Conservation (phyloP, 805 yeast genomes). For the Jamesozyma rosinii region DNA sequence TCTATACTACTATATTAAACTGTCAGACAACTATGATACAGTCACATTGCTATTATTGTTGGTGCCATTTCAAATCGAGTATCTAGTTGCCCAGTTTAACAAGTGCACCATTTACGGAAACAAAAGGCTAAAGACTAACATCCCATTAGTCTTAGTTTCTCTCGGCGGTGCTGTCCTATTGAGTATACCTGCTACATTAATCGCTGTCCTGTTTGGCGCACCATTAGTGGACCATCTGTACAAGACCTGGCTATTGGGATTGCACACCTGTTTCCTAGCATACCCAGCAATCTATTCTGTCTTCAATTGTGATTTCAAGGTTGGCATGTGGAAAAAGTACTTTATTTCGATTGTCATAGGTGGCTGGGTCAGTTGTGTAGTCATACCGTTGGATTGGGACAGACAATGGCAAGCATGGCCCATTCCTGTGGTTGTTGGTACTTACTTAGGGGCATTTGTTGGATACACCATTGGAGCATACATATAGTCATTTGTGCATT, state of each 20-base stretch:
- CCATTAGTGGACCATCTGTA: slow-evolving; percentile 47
- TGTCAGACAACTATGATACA: slow-evolving; percentile 22
- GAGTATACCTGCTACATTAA: slow-evolving; percentile 20
- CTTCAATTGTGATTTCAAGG: slow-evolving; percentile 40
- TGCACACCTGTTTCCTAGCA: slow-evolving; percentile 51
- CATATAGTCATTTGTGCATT: slow-evolving; percentile 12
- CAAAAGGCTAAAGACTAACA: slow-evolving; percentile 25
- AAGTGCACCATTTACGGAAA: slow-evolving; percentile 28
- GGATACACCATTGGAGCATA: slow-evolving; percentile 43
- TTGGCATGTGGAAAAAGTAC: slow-evolving; percentile 36
- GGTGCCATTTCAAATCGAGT: slow-evolving; percentile 30
- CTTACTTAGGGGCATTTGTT: slow-evolving; percentile 58
- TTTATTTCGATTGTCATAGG: slow-evolving; percentile 41
- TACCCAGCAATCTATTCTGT: slow-evolving; percentile 59
- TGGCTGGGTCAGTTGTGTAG: slow-evolving; percentile 87
- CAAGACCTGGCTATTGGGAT: slow-evolving; percentile 53
- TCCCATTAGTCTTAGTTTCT: slow-evolving; percentile 17
- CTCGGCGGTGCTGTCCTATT: slow-evolving; percentile 19
- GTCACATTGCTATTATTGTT: slow-evolving; percentile 23
- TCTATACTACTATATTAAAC: slow-evolving; percentile 26
- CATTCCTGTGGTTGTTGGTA: slow-evolving; percentile 71
- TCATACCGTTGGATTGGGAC: slow-evolving; percentile 96
- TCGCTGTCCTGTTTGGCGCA: slow-evolving; percentile 67
- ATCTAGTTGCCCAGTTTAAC: slow-evolving; percentile 31
- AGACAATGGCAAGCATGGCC: slow-evolving; percentile 97